Conservation (phyloP, 2,329 filamentous ascomycete genomes). For the Aspergillus sp. region DNA sequence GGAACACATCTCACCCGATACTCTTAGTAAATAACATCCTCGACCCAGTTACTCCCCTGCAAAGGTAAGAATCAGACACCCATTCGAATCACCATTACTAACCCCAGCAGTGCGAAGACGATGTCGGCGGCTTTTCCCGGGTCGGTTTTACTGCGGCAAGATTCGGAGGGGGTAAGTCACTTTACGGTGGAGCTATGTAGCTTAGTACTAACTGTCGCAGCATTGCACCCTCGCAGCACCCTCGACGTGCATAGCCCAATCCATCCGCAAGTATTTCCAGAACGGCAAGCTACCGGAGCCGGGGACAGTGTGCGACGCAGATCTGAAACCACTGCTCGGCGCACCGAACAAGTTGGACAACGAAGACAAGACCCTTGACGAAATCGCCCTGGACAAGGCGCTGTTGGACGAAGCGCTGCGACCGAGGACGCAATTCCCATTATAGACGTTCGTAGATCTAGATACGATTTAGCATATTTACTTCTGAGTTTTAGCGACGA, state of each 20-base stretch:
- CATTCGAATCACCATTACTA: background rate
- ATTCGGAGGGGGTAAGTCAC: constrained; percentile 42
- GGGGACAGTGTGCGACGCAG: constrained; percentile 37
- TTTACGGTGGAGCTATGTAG: background rate
- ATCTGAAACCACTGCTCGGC: constrained; percentile 35
- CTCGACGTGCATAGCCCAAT: constrained; percentile 37
- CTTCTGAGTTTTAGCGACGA: too few relatives aligned
- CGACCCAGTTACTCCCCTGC: constrained; percentile 61
- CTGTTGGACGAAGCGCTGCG: constrained; percentile 18
- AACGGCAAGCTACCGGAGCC: constrained; percentile 37
- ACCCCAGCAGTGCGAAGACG: constrained; percentile 28
- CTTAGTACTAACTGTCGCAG: constrained; percentile 16
- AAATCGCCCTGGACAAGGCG: constrained; percentile 18
- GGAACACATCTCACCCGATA: constrained; percentile 50
- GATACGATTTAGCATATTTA: background rate
- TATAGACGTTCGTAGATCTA: background rate
- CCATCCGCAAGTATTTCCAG: constrained; percentile 44
- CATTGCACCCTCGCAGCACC: constrained; percentile 36
- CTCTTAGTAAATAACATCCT: constrained; percentile 58
- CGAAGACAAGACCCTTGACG: background rate
- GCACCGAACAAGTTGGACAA: constrained; percentile 8
- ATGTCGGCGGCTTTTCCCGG: constrained; percentile 45
- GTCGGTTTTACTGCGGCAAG: constrained; percentile 46
- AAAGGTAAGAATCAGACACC: constrained; percentile 22
- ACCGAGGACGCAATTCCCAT: constrained; percentile 2